Evolutionary conservation across 495 filamentous ascomycete species (phyloP).

Genomic region (Geopyxis carbonaria): DNA sequence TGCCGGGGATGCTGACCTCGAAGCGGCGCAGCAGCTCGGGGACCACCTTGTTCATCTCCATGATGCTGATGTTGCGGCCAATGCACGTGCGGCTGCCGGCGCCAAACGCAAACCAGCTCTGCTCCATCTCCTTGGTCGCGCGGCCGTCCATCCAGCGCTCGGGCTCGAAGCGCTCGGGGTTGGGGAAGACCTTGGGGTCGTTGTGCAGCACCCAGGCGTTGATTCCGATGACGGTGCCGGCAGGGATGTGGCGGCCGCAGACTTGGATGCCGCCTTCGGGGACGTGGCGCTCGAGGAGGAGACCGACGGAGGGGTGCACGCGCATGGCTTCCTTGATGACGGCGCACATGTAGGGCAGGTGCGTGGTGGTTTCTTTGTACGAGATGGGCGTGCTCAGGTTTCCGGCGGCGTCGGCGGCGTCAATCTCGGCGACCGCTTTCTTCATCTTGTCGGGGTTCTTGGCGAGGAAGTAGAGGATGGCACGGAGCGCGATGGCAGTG

Average conservation of each 20-base stretch:
- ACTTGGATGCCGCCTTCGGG: constrained; percentile 37
- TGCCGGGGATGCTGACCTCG: constrained; percentile 41
- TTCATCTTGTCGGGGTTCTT: constrained; percentile 29
- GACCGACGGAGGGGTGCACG: constrained; percentile 43
- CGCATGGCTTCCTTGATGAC: constrained; percentile 54
- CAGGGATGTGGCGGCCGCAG: constrained; percentile 35
- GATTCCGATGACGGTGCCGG: constrained; percentile 43
- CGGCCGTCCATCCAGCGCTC: constrained; percentile 38
- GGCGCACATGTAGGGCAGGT: constrained; percentile 45
- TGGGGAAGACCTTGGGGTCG: constrained; percentile 36
- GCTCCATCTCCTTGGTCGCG: constrained; percentile 31
- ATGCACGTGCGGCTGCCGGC: constrained; percentile 51
- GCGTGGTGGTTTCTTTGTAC: constrained; percentile 30
- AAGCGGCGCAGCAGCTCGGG: constrained; percentile 55
- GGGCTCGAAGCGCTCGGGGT: constrained; percentile 37
- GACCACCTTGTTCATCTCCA: constrained; percentile 69
- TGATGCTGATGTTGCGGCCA: constrained; percentile 52
- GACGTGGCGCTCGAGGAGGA: constrained; percentile 48
- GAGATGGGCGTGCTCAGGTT: constrained; percentile 22
- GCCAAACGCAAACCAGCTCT: constrained; percentile 34
- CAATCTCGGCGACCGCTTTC: constrained; percentile 29
- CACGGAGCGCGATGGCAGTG: constrained; percentile 33
- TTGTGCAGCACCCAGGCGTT: constrained; percentile 43
- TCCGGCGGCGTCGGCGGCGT: constrained; percentile 9
- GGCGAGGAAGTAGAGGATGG: constrained; percentile 36